Percentiles rank a stretch among this genome's conserved stretches.
These are phyloP conservation scores for Cutaneotrichosporon cutaneum DNA, from an alignment of 1,284 basidiomycete genomes.

Conservation along the genomic window DNA sequence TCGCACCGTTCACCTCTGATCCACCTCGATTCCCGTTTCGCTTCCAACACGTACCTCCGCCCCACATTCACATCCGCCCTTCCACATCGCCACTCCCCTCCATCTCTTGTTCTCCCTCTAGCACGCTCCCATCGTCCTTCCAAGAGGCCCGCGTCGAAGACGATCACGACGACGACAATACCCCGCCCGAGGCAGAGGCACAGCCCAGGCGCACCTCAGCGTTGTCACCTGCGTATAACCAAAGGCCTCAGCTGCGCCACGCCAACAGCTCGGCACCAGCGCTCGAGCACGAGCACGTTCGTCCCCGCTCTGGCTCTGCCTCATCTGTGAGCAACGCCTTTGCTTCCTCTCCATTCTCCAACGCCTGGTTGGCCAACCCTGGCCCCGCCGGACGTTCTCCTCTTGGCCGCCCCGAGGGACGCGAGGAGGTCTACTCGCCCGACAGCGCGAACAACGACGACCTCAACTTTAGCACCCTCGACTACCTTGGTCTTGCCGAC, in stretches of 20 bases:
- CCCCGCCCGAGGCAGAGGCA: conserved; percentile 14
- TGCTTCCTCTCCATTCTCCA: conserved; percentile 79
- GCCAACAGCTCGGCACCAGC: conserved; percentile 64
- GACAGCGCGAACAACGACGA: conserved; percentile 60
- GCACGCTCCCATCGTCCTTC: conserved; percentile 51
- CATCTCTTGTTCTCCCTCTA: conserved; percentile 16
- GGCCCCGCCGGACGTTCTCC: conserved; percentile 35
- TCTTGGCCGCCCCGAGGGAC: conserved; percentile 55
- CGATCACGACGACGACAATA: conserved; percentile 12
- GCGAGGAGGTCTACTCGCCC: conserved; percentile 60
- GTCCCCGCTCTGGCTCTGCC: conserved; percentile 78
- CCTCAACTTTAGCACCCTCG: conserved; percentile 87
- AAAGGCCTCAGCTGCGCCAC: conserved; percentile 64
- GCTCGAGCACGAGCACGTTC: conserved; percentile 62
- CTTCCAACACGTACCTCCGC: not conserved
- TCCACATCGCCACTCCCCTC: not conserved
- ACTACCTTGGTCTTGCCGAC: conserved; percentile 84
- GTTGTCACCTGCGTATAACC: conserved; percentile 38
- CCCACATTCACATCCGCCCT: not conserved
- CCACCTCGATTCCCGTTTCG: not conserved
- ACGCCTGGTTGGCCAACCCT: conserved; percentile 72
- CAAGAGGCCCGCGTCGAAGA: conserved; percentile 34
- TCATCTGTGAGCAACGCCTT: conserved; percentile 85
- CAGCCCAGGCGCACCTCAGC: conserved; percentile 37
- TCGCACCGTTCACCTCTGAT: not conserved